These are phyloP conservation scores for Candida golubevii DNA, from an alignment of 805 yeast species.

Conservation along the genomic window DNA sequence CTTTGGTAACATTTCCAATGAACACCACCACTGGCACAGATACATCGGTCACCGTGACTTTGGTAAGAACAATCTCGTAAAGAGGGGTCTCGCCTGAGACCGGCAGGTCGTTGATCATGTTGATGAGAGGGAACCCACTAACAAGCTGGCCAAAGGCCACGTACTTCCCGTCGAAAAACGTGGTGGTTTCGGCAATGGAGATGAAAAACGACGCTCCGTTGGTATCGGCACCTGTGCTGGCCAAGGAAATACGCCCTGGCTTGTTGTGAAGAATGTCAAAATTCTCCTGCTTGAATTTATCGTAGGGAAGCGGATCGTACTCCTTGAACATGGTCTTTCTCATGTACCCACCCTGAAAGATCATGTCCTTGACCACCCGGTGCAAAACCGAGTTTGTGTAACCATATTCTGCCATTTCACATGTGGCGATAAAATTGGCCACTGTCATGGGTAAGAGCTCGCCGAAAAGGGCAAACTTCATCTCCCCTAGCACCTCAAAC, in stretches of 20 bases:
- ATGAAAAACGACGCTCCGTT: slow-evolving; percentile 25
- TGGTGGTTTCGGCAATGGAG: slow-evolving; percentile 14
- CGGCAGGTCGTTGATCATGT: slow-evolving; percentile 9
- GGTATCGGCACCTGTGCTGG: slow-evolving; percentile 22
- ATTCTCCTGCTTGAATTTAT: slow-evolving; percentile 26
- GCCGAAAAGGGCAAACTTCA: slow-evolving; percentile 25
- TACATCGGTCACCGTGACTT: slow-evolving; percentile 2
- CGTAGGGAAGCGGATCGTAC: slow-evolving; percentile 23
- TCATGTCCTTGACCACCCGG: slow-evolving; percentile 32
- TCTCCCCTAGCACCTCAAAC: slow-evolving; percentile 31
- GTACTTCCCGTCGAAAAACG: slow-evolving; percentile 21
- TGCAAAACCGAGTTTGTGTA: slow-evolving; percentile 26
- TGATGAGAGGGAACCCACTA: slow-evolving; percentile 19
- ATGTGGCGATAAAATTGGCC: slow-evolving; percentile 29
- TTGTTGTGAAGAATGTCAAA: slow-evolving; percentile 24
- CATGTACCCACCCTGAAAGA: slow-evolving; percentile 39
- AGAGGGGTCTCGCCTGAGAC: slow-evolving; percentile 7
- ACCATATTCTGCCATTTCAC: slow-evolving; percentile 26
- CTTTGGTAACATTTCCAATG: slow-evolving; percentile 6
- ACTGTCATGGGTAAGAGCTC: slow-evolving; percentile 26
- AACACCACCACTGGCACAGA: slow-evolving; percentile 3
- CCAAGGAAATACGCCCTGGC: slow-evolving; percentile 31
- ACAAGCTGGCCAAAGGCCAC: slow-evolving; percentile 28
- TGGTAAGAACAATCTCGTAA: slow-evolving; percentile 7
- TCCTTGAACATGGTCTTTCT: slow-evolving; percentile 6